A percentile compares a stretch with the other conserved stretches of the same genome.
Evolutionary conservation across 2,329 filamentous ascomycete genomes (phyloP).

Genomic region (Colletotrichum lindemuthianum): DNA sequence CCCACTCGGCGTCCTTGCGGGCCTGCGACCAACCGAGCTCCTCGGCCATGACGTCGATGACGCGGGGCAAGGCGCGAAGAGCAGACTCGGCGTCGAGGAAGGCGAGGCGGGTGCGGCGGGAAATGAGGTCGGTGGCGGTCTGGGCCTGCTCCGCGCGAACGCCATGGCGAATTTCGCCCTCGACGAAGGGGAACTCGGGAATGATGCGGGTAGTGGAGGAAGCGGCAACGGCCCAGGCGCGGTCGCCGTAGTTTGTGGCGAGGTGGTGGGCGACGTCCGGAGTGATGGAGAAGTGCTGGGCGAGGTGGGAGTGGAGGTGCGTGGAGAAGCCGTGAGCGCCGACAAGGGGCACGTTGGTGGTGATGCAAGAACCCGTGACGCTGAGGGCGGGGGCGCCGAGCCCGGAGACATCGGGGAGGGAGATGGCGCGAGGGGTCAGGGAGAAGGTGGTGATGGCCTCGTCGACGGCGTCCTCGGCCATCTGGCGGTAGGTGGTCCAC

Average conservation of each 20-base stretch:
- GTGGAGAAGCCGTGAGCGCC: conserved; percentile 77
- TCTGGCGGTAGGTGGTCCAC: conserved; percentile 90
- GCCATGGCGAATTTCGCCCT: conserved; percentile 78
- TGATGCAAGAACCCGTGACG: conserved; percentile 78
- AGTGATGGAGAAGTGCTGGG: conserved; percentile 46
- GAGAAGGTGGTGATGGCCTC: conserved; percentile 76
- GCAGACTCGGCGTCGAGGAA: conserved; percentile 80
- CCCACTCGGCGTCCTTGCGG: conserved; percentile 66
- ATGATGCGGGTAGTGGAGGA: conserved; percentile 65
- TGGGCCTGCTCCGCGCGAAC: conserved; percentile 78
- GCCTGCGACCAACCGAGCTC: conserved; percentile 72
- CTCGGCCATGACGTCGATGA: conserved; percentile 78
- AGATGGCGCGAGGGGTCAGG: conserved; percentile 62
- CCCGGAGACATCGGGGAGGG: conserved; percentile 73
- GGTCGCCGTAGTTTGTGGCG: conserved; percentile 57
- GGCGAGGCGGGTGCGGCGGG: conserved; percentile 76
- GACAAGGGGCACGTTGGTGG: conserved; percentile 76
- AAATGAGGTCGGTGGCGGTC: conserved; percentile 76
- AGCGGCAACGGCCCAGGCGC: conserved; percentile 77
- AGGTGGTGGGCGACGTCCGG: conserved; percentile 54
- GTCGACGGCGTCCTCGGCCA: conserved; percentile 88
- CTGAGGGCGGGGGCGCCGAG: conserved; percentile 57
- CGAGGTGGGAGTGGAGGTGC: conserved; percentile 46
- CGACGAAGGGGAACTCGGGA: conserved; percentile 75
- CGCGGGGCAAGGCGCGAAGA: conserved; percentile 72